These are phyloP conservation scores for Colletotrichum sp. DNA, from an alignment of 2,329 filamentous ascomycete species.

Conservation along the genomic window DNA sequence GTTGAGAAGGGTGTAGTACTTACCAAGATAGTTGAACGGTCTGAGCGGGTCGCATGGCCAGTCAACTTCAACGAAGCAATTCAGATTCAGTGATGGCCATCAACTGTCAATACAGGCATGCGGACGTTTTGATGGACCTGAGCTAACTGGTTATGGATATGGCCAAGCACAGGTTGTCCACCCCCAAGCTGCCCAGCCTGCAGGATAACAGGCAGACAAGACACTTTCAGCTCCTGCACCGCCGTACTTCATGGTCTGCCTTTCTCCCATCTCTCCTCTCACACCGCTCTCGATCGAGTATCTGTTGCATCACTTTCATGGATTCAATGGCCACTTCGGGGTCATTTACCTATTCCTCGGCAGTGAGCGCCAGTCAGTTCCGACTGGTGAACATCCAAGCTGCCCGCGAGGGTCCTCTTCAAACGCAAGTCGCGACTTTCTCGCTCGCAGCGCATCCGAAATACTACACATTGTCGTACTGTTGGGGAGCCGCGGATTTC, in stretches of 20 bases:
- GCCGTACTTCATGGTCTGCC: not conserved
- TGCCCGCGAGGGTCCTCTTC: not conserved
- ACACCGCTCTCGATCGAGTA: not conserved
- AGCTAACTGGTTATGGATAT: not conserved
- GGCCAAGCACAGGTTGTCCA: not conserved
- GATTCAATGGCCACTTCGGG: fast-evolving
- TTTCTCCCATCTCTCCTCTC: not conserved
- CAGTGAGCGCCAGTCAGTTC: not conserved
- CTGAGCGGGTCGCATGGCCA: fast-evolving
- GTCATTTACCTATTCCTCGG: not conserved
- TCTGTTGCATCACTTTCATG: not conserved
- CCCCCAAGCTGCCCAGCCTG: not conserved
- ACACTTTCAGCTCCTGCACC: not conserved
- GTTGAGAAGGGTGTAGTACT: not conserved
- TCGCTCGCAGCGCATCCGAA: not conserved
- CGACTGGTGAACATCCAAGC: not conserved
- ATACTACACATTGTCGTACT: not conserved
- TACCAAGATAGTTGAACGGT: not conserved
- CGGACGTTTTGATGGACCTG: not conserved
- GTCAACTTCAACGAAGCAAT: not conserved
- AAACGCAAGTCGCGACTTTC: not conserved
- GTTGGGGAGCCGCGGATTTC: not conserved
- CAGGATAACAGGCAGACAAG: not conserved
- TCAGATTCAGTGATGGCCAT: not conserved
- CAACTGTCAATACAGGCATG: not conserved